Conservation (phyloP, 108 stramenopile species). For the Cyclostephanos tholiformis region DNA sequence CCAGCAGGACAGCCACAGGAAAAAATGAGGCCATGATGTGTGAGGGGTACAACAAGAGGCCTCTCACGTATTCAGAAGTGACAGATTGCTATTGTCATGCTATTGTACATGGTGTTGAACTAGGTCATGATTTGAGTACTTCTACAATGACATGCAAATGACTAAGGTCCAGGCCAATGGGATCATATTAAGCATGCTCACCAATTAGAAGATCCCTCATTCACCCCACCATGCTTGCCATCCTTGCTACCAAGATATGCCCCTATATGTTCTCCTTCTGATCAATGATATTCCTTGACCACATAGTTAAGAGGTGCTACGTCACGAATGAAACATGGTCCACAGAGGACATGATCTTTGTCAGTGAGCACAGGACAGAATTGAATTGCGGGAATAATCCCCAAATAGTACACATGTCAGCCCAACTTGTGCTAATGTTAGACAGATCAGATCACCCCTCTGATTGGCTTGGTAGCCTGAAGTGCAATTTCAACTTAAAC, state of each 20-base stretch:
- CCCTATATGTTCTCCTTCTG: constrained; percentile 95
- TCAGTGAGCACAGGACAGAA: constrained; percentile 85
- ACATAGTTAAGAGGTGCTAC: constrained; percentile 78
- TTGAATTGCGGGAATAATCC: constrained; percentile 90
- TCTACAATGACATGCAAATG: too few relatives aligned
- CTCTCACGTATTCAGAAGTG: constrained; percentile 59
- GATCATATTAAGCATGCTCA: constrained; percentile 95
- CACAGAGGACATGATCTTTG: constrained; percentile 91
- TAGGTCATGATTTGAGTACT: constrained; percentile 96
- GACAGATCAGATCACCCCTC: too few relatives aligned
- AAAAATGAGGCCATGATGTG: constrained; percentile 18
- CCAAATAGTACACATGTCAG: constrained; percentile 85
- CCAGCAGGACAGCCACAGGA: background rate
- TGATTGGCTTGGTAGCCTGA: constrained; percentile 84
- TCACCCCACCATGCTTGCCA: too few relatives aligned
- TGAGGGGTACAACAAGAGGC: constrained; percentile 38
- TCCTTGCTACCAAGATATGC: constrained; percentile 95
- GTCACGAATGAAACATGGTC: constrained; percentile 88
- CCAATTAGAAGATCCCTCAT: constrained; percentile 93
- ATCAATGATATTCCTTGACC: constrained; percentile 95
- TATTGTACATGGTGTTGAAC: constrained; percentile 92
- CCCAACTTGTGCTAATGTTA: constrained; percentile 89
- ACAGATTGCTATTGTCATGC: constrained; percentile 66
- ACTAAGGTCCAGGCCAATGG: constrained; percentile 98
- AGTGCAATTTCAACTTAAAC: constrained; percentile 88